Evolutionary conservation across 805 yeast genomes (phyloP).

Genomic region (Candida multigemmis): DNA sequence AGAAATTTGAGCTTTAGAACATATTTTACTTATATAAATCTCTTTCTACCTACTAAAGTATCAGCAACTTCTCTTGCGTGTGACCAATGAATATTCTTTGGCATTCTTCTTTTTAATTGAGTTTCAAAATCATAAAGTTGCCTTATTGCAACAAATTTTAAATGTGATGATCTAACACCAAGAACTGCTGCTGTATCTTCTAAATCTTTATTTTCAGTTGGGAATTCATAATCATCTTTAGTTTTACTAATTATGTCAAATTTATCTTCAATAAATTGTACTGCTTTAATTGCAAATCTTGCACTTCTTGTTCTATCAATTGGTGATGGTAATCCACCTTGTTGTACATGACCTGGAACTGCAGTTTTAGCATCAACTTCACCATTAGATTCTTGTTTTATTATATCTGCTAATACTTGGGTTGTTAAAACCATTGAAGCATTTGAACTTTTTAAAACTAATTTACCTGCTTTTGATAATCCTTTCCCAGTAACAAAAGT

Average conservation of each 20-base stretch:
- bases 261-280: constrained; percentile 71
- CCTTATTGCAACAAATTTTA: constrained; percentile 66
- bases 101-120: constrained; percentile 71
- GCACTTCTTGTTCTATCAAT: constrained; percentile 88
- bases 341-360: constrained; percentile 97
- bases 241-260: constrained; percentile 10
- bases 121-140: constrained; percentile 83
- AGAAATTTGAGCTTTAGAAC: background rate
- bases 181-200: constrained; percentile 64
- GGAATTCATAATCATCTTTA: constrained; percentile 22
- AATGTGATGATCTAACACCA: constrained; percentile 72
- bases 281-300: constrained; percentile 82
- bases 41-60: constrained; percentile 66
- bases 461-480: constrained; percentile 74
- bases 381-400: constrained; percentile 68
- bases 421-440: constrained; percentile 81
- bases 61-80: constrained; percentile 70
- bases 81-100: constrained; percentile 82
- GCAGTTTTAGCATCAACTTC: constrained; percentile 89
- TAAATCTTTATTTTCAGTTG: constrained; percentile 21
- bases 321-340: constrained; percentile 92
- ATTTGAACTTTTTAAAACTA: constrained; percentile 73
- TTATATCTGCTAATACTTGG: constrained; percentile 72
- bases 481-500: constrained; percentile 71
- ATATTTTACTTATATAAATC: constrained; percentile 7